phyloP scores from a whole-genome alignment of 305 asterid species.

The Fraxinus nigra region DNA sequence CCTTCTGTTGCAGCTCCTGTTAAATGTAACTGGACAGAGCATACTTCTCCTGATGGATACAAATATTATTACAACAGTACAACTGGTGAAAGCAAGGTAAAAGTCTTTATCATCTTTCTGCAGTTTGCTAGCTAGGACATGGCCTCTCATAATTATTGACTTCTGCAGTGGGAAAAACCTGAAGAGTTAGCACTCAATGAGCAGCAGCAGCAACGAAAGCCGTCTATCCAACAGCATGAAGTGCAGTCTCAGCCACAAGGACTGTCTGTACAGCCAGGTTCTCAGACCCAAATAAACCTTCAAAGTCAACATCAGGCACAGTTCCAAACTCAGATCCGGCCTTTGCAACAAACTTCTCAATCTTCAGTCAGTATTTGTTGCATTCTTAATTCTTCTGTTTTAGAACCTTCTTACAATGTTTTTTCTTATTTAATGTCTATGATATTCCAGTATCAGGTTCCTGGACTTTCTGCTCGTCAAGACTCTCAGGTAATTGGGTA shows the following conservation, averaged over 20 bases:
- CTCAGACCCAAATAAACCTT: slow-evolving; percentile 56
- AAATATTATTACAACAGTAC: slow-evolving; percentile 83
- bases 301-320: slow-evolving; percentile 56
- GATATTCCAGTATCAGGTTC: slow-evolving; percentile 56
- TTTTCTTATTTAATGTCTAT: slow-evolving; percentile 25
- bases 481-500: slow-evolving; percentile 48
- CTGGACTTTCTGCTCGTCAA: slow-evolving; percentile 56
- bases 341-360: slow-evolving; percentile 62
- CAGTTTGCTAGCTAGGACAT: slow-evolving; percentile 6
- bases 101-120: slow-evolving; percentile 15
- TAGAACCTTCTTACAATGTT: not conserved
- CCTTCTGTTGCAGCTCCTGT: slow-evolving; percentile 32
- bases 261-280: slow-evolving; percentile 45
- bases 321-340: slow-evolving; percentile 49
- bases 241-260: slow-evolving; percentile 52
- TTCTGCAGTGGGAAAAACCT: slow-evolving; percentile 93
- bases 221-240: slow-evolving; percentile 49
- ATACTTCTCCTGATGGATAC: slow-evolving; percentile 90
- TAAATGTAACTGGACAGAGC: slow-evolving; percentile 87
- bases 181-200: slow-evolving; percentile 62
- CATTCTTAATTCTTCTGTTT: slow-evolving; percentile 9
- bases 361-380: slow-evolving; percentile 42
- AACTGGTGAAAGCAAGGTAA: slow-evolving; percentile 97
- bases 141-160: slow-evolving; percentile 19
- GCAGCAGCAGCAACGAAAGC: slow-evolving; percentile 44